Percentiles rank a stretch among this genome's conserved stretches.
These are phyloP conservation scores for Aspergillus flavus DNA, from an alignment of 2,329 filamentous ascomycete genomes.

Conservation along the genomic window DNA sequence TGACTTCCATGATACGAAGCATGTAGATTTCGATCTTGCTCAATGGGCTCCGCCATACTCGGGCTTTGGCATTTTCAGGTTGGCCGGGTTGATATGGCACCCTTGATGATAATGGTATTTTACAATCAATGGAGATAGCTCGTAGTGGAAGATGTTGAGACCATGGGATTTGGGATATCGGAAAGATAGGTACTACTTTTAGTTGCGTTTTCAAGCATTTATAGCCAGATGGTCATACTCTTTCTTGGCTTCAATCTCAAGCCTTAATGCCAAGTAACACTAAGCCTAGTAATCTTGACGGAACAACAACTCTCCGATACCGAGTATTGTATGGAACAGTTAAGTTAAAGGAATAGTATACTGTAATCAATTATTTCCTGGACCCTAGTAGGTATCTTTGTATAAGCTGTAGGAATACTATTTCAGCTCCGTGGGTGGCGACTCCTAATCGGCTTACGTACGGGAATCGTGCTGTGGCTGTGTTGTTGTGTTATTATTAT, in stretches of 20 bases:
- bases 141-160: no score
- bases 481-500: no score
- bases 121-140: not conserved
- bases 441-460: not conserved
- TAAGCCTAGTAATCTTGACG: not conserved
- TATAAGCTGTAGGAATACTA: no score
- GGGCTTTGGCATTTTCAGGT: constrained; percentile 21
- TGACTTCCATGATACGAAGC: constrained; percentile 18
- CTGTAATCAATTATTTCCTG: no score
- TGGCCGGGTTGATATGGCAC: constrained; percentile 19
- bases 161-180: no score
- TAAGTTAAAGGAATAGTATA: no score
- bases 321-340: not conserved
- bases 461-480: not conserved
- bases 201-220: no score
- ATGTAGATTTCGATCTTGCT: constrained; percentile 21
- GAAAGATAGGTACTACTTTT: no score
- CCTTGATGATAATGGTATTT: not conserved
- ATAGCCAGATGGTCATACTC: no score
- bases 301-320: not conserved
- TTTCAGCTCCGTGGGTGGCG: no score
- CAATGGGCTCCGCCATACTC: constrained; percentile 18
- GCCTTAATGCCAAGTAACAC: not conserved
- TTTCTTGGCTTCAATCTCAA: not conserved
- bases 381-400: no score